These are phyloP conservation scores for Beauveria sp. DNA, from an alignment of 2,329 filamentous ascomycete species.

Conservation along the genomic window DNA sequence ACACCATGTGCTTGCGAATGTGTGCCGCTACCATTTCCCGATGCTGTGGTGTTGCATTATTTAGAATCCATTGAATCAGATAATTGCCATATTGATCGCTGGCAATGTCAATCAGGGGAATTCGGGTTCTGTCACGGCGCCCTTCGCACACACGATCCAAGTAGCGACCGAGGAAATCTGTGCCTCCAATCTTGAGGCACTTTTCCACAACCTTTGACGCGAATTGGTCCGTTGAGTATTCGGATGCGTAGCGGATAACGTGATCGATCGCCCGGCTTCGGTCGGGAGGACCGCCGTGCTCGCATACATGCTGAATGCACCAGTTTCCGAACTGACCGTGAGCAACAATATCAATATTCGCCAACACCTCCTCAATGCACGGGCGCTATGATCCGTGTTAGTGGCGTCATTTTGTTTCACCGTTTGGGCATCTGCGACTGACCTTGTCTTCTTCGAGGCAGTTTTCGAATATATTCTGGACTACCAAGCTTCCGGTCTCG, in stretches of 20 bases:
- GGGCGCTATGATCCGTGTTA: slow-evolving; percentile 56
- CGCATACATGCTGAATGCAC: slow-evolving; percentile 99
- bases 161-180: slow-evolving; percentile 86
- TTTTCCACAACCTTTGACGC: slow-evolving; percentile 99
- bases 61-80: slow-evolving; percentile 92
- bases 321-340: slow-evolving; percentile 98
- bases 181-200: slow-evolving; percentile 90
- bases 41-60: slow-evolving; percentile 78
- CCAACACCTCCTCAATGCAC: slow-evolving; percentile 92
- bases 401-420: background rate
- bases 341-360: slow-evolving; percentile 90
- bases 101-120: slow-evolving; percentile 94
- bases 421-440: slow-evolving; percentile 19
- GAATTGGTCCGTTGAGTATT: slow-evolving; percentile 99
- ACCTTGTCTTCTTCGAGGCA: slow-evolving; percentile 98
- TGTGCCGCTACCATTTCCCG: slow-evolving; percentile 88
- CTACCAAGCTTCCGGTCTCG: slow-evolving; percentile 94
- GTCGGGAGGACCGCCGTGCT: slow-evolving; percentile 86
- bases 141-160: slow-evolving; percentile 91
- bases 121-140: slow-evolving; percentile 81
- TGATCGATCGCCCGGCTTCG: slow-evolving; percentile 91
- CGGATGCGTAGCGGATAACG: slow-evolving; percentile 83
- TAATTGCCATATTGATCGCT: slow-evolving; percentile 99
- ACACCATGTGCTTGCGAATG: slow-evolving; percentile 99
- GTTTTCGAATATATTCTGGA: slow-evolving; percentile 99